These are phyloP conservation scores for Stephania cephalantha DNA, from an alignment of 164 flowering plant genomes.

Conservation along the genomic window DNA sequence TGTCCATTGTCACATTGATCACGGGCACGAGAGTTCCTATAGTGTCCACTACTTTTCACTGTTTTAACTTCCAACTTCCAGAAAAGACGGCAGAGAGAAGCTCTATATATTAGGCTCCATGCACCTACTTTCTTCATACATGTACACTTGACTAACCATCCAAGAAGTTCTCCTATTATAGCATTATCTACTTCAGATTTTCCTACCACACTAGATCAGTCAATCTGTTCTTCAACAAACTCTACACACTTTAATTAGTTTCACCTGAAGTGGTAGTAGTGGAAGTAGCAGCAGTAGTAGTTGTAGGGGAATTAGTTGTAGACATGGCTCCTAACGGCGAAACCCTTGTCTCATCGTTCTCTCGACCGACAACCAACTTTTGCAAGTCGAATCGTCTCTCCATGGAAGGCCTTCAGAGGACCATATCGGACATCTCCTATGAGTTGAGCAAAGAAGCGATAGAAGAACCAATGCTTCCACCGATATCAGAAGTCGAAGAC, in stretches of 20 bases:
- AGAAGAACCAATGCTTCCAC: conserved; percentile 27
- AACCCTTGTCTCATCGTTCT: conserved; percentile 21
- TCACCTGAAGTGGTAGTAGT: background rate
- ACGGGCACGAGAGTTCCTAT: conserved; percentile 5
- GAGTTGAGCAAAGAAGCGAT: conserved; percentile 43
- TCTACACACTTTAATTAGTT: background rate
- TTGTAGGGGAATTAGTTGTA: too few species aligned
- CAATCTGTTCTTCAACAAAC: background rate
- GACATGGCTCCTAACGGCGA: conserved; percentile 75
- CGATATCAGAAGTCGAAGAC: conserved; percentile 61
- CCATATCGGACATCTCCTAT: conserved; percentile 57
- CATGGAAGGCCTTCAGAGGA: conserved; percentile 46
- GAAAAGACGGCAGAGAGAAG: background rate
- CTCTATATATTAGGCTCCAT: conserved; percentile 1
- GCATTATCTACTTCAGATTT: background rate
- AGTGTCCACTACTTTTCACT: conserved; percentile 9
- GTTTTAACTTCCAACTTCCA: background rate
- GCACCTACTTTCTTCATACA: background rate
- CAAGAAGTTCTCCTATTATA: background rate
- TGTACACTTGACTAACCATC: background rate
- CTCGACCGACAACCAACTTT: conserved; percentile 14
- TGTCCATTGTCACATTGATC: background rate
- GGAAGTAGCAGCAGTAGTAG: too few species aligned
- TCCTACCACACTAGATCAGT: background rate
- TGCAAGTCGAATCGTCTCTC: conserved; percentile 48